Evolutionary conservation across 805 yeast species (phyloP).

Genomic region (Candida khao-thaluensis): DNA sequence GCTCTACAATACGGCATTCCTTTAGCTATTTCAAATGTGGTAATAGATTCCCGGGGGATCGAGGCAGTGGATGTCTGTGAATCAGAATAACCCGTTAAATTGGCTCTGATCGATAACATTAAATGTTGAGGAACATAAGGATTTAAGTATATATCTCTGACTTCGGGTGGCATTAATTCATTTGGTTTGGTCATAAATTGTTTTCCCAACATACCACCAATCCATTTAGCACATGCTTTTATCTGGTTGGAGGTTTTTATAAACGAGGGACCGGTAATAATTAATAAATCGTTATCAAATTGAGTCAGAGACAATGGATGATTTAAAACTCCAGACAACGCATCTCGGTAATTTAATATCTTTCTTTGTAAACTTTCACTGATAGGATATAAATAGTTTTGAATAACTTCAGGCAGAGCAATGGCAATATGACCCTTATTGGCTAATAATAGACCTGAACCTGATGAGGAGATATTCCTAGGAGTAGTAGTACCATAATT

Average conservation of each 20-base stretch:
- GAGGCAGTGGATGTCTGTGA: background rate
- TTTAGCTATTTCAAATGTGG: conserved; percentile 32
- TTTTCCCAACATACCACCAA: conserved; percentile 22
- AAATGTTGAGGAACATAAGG: conserved; percentile 15
- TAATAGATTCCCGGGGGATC: background rate
- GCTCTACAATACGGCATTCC: conserved; percentile 44
- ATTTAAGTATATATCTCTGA: conserved; percentile 7
- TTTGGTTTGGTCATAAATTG: conserved; percentile 5
- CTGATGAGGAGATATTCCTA: conserved; percentile 9
- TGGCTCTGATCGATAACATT: conserved; percentile 36
- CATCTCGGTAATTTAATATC: conserved; percentile 29
- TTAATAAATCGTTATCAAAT: conserved; percentile 23
- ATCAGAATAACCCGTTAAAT: conserved; percentile 26
- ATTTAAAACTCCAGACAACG: conserved; percentile 19
- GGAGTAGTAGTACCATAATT: conserved; percentile 12
- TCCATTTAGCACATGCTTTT: conserved; percentile 43
- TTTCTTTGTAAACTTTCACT: conserved; percentile 25
- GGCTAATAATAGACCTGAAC: conserved; percentile 21
- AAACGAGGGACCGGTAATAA: conserved; percentile 41
- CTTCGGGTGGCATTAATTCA: conserved; percentile 8
- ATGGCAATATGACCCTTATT: conserved; percentile 37
- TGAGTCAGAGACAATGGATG: background rate
- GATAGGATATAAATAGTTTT: conserved; percentile 38
- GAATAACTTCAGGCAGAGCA: conserved; percentile 46
- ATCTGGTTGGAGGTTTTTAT: conserved; percentile 32